Base-by-base conservation (phyloP, 495 filamentous ascomycete species). In the Daldinia childiae region DNA sequence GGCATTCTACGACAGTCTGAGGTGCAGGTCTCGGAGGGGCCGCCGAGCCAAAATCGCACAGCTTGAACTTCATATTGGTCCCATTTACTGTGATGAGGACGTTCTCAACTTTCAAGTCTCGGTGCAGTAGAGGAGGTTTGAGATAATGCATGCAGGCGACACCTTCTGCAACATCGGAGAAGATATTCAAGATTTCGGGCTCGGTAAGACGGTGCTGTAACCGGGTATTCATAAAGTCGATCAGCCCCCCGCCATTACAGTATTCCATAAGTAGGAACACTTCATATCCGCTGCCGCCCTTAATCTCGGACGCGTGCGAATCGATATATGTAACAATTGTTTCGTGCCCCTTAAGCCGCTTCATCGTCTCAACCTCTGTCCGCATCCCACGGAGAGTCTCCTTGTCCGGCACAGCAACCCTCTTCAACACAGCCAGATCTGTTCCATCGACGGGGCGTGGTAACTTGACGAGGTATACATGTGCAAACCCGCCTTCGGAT, bases 101-200 rank as follows among this genome's bases (percentile, higher is more conserved):
- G 77, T 99, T 99, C 81, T 99, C 95, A 60, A 99, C 95, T 81
- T 99, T 99, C 43, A 99, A 83, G 81, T 99, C 95, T 62, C 95
- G 88, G 81, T 99, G 95, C 30, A 98, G 84, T 58, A 99, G 84
- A 41, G 95, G 92, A 21, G 95, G 95, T 75, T 95, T 96, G 55
- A 99, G 89, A 78, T 99, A 98, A 77, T 99, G 95, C 95, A 99
- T 98, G 79, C 93, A 97, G 38, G 95, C 95, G 57, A 99, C 95
- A 39, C 95, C 95, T 80, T 98, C 93, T 19, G 95, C 90, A 32
- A 97, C 92, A 78, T 98, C 95, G 15, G 92, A 89, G 81, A 99
- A 98, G 77, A 99, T 99, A 79, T 95, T 92, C 66, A 99, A 84
- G 66, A 99, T 94, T 82, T 99, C 95, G 39, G 96, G 94, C 83